Evolutionary conservation across 2,329 filamentous ascomycete species (phyloP).

Genomic region (Dryadomyces quercivorus): DNA sequence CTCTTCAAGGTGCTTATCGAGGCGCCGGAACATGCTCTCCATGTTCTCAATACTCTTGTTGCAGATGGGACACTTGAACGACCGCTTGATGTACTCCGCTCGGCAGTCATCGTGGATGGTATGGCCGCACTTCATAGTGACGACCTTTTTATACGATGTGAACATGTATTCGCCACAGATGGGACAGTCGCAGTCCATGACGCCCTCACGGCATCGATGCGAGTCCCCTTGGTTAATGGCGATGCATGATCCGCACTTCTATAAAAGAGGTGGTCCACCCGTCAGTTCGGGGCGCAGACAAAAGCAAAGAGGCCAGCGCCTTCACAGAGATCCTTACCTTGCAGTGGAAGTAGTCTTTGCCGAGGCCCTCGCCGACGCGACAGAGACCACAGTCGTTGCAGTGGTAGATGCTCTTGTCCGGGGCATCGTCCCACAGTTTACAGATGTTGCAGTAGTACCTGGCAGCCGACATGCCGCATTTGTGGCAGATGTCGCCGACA

Average conservation of each 20-base stretch:
- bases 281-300: background rate
- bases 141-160: slow-evolving; percentile 74
- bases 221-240: slow-evolving; percentile 72
- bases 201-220: slow-evolving; percentile 89
- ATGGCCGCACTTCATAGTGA: slow-evolving; percentile 92
- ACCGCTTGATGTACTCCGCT: slow-evolving; percentile 72
- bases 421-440: slow-evolving; percentile 94
- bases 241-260: slow-evolving; percentile 91
- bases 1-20: slow-evolving; percentile 73
- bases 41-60: slow-evolving; percentile 96
- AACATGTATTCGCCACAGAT: slow-evolving; percentile 97
- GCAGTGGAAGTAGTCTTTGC: slow-evolving; percentile 97
- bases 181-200: slow-evolving; percentile 90
- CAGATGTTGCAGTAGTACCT: slow-evolving; percentile 91
- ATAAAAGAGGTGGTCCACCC: background rate
- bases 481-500: slow-evolving; percentile 63
- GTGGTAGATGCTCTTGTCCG: slow-evolving; percentile 86
- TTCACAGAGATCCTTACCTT: slow-evolving; percentile 44
- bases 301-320: background rate
- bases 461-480: slow-evolving; percentile 66
- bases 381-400: slow-evolving; percentile 95
- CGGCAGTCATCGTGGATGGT: slow-evolving; percentile 90
- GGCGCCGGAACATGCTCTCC: slow-evolving; percentile 84
- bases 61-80: slow-evolving; percentile 94
- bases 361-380: slow-evolving; percentile 75